Evolutionary conservation across 495 filamentous ascomycete genomes (phyloP), one percentile per base, ranked within the genome.

Genomic region (Neurospora terricola): DNA sequence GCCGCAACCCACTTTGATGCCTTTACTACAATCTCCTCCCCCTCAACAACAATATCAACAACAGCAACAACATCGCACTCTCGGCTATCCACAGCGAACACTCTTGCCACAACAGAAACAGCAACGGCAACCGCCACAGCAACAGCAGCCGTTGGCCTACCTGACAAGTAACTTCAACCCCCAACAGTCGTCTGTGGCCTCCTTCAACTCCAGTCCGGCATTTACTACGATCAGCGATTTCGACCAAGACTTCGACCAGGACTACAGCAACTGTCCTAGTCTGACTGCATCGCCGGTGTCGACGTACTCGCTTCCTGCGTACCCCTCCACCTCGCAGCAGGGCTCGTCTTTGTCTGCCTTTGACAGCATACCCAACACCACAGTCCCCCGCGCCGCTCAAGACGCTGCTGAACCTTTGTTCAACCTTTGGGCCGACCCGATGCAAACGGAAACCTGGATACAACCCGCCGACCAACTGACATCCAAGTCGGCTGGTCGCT

Each of bases 391-490:
- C 76, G 62, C 70, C 72, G 16, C 69, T 81, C 37, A 66, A 36
- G 54, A 27, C 54, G 27, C 54, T 18, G 23, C 54, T 30, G 54
- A 66, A 66, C 54, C 54, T 66, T 77, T 76, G 42, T 69, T 78
- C 59, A 74, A 75, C 38, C 54, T 66, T 66, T 66, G 54, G 54
- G 59, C 75, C 62, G 81, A 78, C 72, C 76, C 77, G 75, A 86
- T 86, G 84, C 83, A 82, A 78, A 81, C 84, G 69, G 83, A 85
- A 48, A 72, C 80, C 40, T 85, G 82, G 83, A 70, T 81, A 69
- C 73, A 78, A 66, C 75, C 76, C 38, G 77, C 68, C 68, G 78
- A 75, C 70, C 84, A 83, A 70, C 78, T 83, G 68, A 85, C 82
- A 37, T 81, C 82, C 18, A 80, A 82, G 77, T 80, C 81, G 10